Conservation (phyloP, 495 filamentous ascomycete genomes). For the Cercophora scortea region DNA sequence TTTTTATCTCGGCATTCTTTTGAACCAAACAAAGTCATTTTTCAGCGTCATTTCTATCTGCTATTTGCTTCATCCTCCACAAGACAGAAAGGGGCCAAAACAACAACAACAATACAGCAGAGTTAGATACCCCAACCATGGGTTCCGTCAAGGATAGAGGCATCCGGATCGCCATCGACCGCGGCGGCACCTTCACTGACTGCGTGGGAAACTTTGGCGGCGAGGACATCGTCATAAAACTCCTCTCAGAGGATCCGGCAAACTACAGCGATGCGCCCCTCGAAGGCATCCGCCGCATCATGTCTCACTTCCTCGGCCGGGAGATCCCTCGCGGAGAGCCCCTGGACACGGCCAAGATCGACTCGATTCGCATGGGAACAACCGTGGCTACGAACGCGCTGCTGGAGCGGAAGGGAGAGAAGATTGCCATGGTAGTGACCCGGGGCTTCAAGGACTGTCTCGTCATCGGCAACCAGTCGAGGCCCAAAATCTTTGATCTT, state of each 20-base stretch:
- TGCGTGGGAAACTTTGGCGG: conserved; percentile 57
- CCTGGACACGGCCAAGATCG: conserved; percentile 75
- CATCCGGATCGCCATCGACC: conserved; percentile 54
- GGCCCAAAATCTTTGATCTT: conserved; percentile 78
- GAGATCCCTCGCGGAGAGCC: conserved; percentile 74
- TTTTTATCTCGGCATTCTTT: neutral
- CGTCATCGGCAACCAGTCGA: conserved; percentile 77
- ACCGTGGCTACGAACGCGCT: conserved; percentile 86
- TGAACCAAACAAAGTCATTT: neutral
- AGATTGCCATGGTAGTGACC: conserved; percentile 83
- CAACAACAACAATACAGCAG: no score
- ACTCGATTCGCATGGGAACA: conserved; percentile 82
- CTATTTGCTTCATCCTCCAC: no score
- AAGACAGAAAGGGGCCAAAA: no score
- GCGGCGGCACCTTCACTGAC: conserved; percentile 67
- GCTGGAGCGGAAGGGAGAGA: conserved; percentile 88
- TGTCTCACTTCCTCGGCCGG: conserved; percentile 68
- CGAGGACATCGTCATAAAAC: conserved; percentile 75
- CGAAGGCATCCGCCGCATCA: conserved; percentile 83
- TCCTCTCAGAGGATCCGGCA: conserved; percentile 81
- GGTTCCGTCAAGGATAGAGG: conserved; percentile 25
- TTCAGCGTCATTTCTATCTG: no score
- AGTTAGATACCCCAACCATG: neutral
- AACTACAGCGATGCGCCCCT: conserved; percentile 87
- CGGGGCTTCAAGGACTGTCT: conserved; percentile 91